phyloP scores from a whole-genome alignment of 2,329 filamentous ascomycete genomes.

The Penicillium hesseltinei region DNA sequence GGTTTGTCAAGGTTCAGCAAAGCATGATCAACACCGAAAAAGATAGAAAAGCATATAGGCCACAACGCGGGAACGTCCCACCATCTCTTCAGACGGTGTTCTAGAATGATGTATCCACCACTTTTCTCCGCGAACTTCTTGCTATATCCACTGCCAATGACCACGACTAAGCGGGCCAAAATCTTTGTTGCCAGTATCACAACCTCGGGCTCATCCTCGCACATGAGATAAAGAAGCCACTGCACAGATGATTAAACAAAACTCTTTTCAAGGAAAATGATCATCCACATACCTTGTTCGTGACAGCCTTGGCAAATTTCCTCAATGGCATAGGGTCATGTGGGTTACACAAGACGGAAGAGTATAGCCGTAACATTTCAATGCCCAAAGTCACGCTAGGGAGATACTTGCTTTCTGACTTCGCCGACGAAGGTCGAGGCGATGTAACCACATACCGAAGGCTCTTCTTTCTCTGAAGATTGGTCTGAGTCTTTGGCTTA shows the following conservation, averaged over 20 bases:
- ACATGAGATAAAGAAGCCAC: conserved; percentile 90
- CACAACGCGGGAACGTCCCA: conserved; percentile 84
- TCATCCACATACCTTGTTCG: conserved; percentile 70
- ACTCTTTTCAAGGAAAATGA: neutral
- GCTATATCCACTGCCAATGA: conserved; percentile 77
- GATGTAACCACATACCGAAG: conserved; percentile 35
- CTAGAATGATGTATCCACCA: conserved; percentile 84
- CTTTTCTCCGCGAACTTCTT: conserved; percentile 83
- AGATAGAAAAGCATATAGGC: conserved; percentile 81
- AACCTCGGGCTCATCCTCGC: conserved; percentile 79
- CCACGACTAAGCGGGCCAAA: conserved; percentile 76
- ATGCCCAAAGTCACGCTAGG: conserved; percentile 70
- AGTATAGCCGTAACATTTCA: conserved; percentile 73
- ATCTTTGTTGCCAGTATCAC: conserved; percentile 80
- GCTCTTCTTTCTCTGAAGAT: conserved; percentile 49
- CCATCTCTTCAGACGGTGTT: conserved; percentile 76
- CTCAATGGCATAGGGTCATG: conserved; percentile 67
- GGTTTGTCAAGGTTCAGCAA: conserved; percentile 69
- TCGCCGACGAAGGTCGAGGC: conserved; percentile 30
- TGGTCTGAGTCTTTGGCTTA: conserved; percentile 49
- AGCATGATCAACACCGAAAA: conserved; percentile 81
- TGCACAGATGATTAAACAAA: conserved; percentile 36
- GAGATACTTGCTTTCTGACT: conserved; percentile 39
- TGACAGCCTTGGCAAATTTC: conserved; percentile 91
- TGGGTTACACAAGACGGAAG: conserved; percentile 72